Evolutionary conservation across 306 rosid genomes (phyloP).

Genomic region (Rosa chinensis): DNA sequence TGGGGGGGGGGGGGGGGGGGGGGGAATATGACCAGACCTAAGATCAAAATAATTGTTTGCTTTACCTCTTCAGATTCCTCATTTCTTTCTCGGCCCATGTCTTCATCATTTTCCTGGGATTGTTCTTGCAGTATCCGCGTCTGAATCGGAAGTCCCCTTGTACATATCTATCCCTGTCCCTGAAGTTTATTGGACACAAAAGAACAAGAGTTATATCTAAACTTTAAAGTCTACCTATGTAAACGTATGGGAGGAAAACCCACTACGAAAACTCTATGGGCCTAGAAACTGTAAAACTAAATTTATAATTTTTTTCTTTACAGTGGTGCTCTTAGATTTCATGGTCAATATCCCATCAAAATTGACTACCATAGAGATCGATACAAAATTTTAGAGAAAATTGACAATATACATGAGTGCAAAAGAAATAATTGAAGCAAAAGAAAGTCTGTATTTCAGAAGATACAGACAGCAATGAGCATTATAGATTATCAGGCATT

Average conservation of each 20-base stretch:
- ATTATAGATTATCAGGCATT: not conserved
- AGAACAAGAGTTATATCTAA: slow-evolving; percentile 14
- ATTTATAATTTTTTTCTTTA: not conserved
- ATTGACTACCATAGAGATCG: not conserved
- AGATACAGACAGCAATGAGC: not conserved
- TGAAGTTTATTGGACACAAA: slow-evolving; percentile 30
- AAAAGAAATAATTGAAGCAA: not conserved
- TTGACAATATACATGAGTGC: not conserved
- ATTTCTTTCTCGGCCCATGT: slow-evolving; percentile 97
- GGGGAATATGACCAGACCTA: not conserved
- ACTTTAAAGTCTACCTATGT: slow-evolving; percentile 30
- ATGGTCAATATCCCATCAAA: not conserved
- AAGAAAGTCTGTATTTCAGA: not conserved
- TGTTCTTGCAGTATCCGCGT: slow-evolving; percentile 70
- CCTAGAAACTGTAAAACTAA: not conserved
- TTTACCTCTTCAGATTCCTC: slow-evolving; percentile 85
- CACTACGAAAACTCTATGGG: not conserved
- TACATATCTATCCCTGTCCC: slow-evolving; percentile 89
- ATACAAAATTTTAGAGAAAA: not conserved
- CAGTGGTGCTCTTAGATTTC: not conserved
- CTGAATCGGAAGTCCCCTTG: slow-evolving; percentile 85
- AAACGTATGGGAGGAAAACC: not conserved
- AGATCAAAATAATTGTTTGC: not conserved
- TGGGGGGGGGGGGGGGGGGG: too few relatives aligned
- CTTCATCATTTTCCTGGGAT: slow-evolving; percentile 91